Evolutionary conservation across 1,284 basidiomycete genomes (phyloP), one percentile per base, ranked within the genome.

Genomic region (Retiboletus flavoniger): DNA sequence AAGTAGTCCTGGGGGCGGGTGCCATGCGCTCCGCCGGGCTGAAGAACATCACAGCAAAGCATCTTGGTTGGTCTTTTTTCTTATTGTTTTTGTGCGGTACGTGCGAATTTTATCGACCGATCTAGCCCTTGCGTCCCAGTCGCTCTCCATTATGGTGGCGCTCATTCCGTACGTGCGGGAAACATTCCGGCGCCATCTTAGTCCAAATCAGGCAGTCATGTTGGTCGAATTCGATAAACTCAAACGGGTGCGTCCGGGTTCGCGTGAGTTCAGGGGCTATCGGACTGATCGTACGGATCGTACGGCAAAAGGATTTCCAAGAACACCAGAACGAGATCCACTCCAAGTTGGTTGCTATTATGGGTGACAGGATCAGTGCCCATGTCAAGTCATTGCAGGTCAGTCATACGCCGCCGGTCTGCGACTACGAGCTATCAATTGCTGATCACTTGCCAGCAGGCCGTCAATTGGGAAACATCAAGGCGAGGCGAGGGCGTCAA

Each of bases 271-370:
- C 24, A 40, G 43, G 42, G 51, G 35, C 21, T 46, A 51, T 46
- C 36, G n/a, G 47, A 42, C 54, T 69, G 35, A 72, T 41, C 21
- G 38, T 17, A 57, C 3, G 38, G 28, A 62, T 31, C 24, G 35
- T 17, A 55, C 7, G 38, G 31, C n/a, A 43, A 51, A 59, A 93
- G 89, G 97, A 99, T 72, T 98, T 92, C 69, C 95, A 98, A 80
- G 96, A 99, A 72, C 96, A 99, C 73, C 97, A 99, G 74, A 93
- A 95, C 69, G 97, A 99, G 77, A 98, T 99, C 51, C 95, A 99
- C 71, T 83, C 93, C 52, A 99, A 99, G 76, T 81, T 99, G 50
- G 90, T 99, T 48, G 91, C 95, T 35, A 99, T 99, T 73, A 99
- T 99, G 97, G 89, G 94, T 50, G 96, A 99, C 74, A 84, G 96